A percentile compares a stretch with the other conserved stretches of the same genome.
Conservation (phyloP, 257 asterid genomes). For the Plantago elongata region DNA sequence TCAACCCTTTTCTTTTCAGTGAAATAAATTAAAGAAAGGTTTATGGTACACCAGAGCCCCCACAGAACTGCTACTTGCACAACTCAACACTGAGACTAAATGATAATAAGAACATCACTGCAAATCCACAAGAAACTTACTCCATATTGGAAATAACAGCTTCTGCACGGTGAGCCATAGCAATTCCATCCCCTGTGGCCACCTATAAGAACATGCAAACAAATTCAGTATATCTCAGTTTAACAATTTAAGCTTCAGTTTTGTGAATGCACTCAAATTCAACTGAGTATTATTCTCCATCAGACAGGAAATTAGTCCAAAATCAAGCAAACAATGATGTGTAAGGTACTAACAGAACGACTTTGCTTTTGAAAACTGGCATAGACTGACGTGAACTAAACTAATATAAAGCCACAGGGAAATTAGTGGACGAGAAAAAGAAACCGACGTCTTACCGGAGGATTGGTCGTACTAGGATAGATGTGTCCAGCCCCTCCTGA, state of each 20-base stretch:
- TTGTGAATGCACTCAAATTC: too few species aligned
- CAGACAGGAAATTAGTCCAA: background rate
- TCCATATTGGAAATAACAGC: conserved; percentile 98
- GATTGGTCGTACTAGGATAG: conserved; percentile 94
- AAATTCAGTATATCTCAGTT: conserved; percentile 1
- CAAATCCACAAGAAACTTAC: conserved; percentile 45
- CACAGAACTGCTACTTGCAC: background rate
- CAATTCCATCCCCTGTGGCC: conserved; percentile 99
- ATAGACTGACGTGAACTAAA: too few species aligned
- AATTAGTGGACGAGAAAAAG: conserved; percentile 12
- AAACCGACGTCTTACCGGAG: conserved; percentile 49
- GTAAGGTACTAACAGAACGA: background rate
- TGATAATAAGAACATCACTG: conserved; percentile 3
- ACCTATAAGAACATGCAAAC: conserved; percentile 45
- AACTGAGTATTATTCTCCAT: background rate
- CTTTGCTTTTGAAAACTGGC: too few species aligned
- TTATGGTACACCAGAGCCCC: too few species aligned
- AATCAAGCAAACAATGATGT: conserved; percentile 3
- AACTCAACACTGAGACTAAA: background rate
- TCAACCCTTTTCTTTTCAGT: too few species aligned
- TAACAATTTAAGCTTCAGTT: too few species aligned
- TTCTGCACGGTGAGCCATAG: conserved; percentile 96
- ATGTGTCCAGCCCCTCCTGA: conserved; percentile 99
- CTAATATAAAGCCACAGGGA: too few species aligned
- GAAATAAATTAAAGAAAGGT: too few species aligned